Base-by-base conservation (phyloP, 805 yeast species). In the Starmerella bacillaris region DNA sequence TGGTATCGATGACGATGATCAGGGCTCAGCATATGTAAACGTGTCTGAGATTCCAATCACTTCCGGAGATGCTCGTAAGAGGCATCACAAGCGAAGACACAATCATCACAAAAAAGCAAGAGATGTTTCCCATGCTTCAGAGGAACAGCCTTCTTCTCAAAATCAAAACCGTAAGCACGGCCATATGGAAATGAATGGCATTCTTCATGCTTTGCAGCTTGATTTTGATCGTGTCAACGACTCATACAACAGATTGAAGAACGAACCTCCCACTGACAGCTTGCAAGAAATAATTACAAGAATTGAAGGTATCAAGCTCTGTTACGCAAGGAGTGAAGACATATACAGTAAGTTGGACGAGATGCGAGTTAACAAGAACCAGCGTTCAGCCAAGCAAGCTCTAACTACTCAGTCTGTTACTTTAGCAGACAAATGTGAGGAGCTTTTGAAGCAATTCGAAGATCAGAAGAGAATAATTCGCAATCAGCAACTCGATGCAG, bases 351-450 rank as follows among this genome's bases (percentile, higher is more conserved):
- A 38, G 27, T 39, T 43, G 3, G 46, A 43, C 30, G 37, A 34
- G 21, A 30, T 43, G 11, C 30, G 34, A 34, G 40, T 35, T 3
- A 34, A 33, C 17, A 37, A 38, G 30, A 33, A 30, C 16, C 31
- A 24, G 18, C 46, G 46, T 21, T 36, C 31, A 28, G 15, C 8
- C 14, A 43, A 43, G 40, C 46, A 43, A 14, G 26, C 34, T 19
- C 35, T 43, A 31, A 43, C 44, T 11, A 28, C 38, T 4, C 37
- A 34, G 2, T 30, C 46, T 3, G 46, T 43, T 5, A 38, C 41
- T 8, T 33, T 43, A 12, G 46, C 46, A 6, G 46, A 43, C 17
- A 37, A 37, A 30, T 42, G 24, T 30, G 44, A 41, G 4, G 34
- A 19, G 16, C 39, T 39, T 3, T 28, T 39, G 8, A 14, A 18